Conservation (phyloP, 257 asterid genomes). For the Perilla frutescens region DNA sequence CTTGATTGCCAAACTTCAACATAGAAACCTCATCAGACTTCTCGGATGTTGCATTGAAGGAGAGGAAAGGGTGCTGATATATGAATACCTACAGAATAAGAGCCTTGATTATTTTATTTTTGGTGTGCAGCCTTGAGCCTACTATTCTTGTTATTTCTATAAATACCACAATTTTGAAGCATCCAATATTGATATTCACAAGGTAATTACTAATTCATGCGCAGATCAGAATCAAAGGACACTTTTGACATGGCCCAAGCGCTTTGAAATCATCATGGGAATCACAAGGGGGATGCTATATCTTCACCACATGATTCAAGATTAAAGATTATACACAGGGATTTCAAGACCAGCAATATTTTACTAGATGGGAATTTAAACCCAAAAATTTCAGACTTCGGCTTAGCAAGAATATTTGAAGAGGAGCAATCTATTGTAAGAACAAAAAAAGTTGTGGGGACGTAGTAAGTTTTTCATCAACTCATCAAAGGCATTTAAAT, state of each 20-base stretch:
- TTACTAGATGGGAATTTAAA: constrained; percentile 41
- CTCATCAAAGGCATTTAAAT: not conserved
- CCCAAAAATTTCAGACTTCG: constrained; percentile 56
- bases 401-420: constrained; percentile 48
- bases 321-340: constrained; percentile 47
- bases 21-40: constrained; percentile 34
- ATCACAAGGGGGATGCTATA: constrained; percentile 48
- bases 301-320: constrained; percentile 56
- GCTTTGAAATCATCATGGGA: constrained; percentile 44
- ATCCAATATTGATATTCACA: not conserved
- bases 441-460: constrained; percentile 49
- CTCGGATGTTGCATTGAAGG: constrained; percentile 47
- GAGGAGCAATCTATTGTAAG: constrained; percentile 33
- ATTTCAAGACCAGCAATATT: constrained; percentile 55
- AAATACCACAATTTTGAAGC: not conserved
- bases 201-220: not conserved
- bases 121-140: not conserved
- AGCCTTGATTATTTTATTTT: constrained; percentile 21
- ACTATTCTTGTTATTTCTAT: too few species aligned
- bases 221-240: constrained; percentile 38
- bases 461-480: constrained; percentile 43
- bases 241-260: constrained; percentile 43
- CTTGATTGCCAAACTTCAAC: constrained; percentile 53
- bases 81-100: constrained; percentile 22
- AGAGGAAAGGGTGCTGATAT: constrained; percentile 42